phyloP scores from a whole-genome alignment of 2,329 filamentous ascomycete genomes.

The Eurotiales sp. region DNA sequence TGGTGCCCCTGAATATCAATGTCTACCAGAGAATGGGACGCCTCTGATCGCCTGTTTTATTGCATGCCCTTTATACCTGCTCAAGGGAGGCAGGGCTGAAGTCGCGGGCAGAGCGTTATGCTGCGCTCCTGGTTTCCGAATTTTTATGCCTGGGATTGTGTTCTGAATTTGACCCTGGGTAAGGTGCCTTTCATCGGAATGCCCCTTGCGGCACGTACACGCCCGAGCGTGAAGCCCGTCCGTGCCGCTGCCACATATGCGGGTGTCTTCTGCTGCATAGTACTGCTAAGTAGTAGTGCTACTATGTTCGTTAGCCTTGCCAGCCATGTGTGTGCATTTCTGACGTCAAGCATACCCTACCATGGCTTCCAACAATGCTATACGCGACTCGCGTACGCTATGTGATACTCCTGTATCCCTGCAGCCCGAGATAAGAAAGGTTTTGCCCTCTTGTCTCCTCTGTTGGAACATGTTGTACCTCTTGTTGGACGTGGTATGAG shows the following conservation, averaged over 20 bases:
- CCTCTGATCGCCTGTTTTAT: not conserved
- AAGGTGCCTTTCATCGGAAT: slow-evolving; percentile 11
- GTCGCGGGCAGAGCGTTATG: not conserved
- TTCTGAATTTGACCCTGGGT: slow-evolving; percentile 13
- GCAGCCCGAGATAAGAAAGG: slow-evolving; percentile 20
- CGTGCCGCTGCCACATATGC: slow-evolving; percentile 17
- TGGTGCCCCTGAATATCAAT: no score
- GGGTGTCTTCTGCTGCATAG: slow-evolving; percentile 13
- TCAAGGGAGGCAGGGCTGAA: not conserved
- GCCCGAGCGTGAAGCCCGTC: slow-evolving; percentile 28
- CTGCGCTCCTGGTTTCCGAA: slow-evolving; percentile 12
- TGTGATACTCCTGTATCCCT: slow-evolving; percentile 26
- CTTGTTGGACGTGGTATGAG: slow-evolving; percentile 3
- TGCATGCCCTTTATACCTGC: slow-evolving; percentile 20
- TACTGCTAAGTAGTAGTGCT: no score
- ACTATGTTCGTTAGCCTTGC: slow-evolving; percentile 17
- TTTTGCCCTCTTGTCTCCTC: not conserved
- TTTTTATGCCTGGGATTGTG: no score
- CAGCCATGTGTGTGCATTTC: slow-evolving; percentile 31
- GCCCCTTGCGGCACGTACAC: slow-evolving; percentile 34
- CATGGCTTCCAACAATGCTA: slow-evolving; percentile 35
- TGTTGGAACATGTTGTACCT: not conserved
- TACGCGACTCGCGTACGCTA: slow-evolving; percentile 29
- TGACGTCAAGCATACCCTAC: slow-evolving; percentile 38
- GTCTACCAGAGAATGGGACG: slow-evolving; percentile 5